A percentile compares a stretch with the other conserved stretches of the same genome.
These are phyloP conservation scores for Cladorrhinum samala DNA, from an alignment of 495 filamentous ascomycete genomes.

Conservation along the genomic window DNA sequence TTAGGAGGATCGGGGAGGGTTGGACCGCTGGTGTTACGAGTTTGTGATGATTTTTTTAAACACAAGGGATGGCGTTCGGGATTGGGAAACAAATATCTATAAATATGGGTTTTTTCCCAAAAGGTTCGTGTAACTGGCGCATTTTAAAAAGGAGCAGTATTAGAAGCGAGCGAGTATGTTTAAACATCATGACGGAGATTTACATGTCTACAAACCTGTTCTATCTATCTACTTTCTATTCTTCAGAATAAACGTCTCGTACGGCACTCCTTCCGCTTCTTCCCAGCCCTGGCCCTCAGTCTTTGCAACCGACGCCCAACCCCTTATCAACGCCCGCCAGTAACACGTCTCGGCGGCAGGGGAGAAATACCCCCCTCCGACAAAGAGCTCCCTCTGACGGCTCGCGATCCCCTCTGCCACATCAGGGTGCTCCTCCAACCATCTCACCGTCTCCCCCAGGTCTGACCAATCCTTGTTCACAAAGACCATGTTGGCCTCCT, in stretches of 20 bases:
- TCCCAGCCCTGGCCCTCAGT: slow-evolving; percentile 30
- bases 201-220: background rate
- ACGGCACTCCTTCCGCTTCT: slow-evolving; percentile 29
- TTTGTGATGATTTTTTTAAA: slow-evolving; percentile 21
- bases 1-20: slow-evolving; percentile 72
- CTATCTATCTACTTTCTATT: slow-evolving; percentile 11
- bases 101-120: no score
- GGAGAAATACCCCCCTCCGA: slow-evolving; percentile 42
- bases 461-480: slow-evolving; percentile 48
- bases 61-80: background rate
- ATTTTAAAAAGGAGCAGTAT: no score
- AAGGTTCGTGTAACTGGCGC: no score
- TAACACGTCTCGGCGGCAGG: slow-evolving; percentile 49
- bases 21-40: slow-evolving; percentile 54
- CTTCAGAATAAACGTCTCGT: slow-evolving; percentile 37
- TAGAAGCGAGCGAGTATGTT: no score
- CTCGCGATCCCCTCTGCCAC: slow-evolving; percentile 45
- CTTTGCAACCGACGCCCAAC: slow-evolving; percentile 39
- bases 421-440: slow-evolving; percentile 36
- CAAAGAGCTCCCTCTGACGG: slow-evolving; percentile 40
- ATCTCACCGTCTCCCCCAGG: slow-evolving; percentile 38
- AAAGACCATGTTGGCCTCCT: slow-evolving; percentile 47
- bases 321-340: slow-evolving; percentile 45
- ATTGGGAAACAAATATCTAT: background rate
- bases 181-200: background rate